phyloP scores from a whole-genome alignment of 495 filamentous ascomycete genomes.

The Sordaria brevicollis region DNA sequence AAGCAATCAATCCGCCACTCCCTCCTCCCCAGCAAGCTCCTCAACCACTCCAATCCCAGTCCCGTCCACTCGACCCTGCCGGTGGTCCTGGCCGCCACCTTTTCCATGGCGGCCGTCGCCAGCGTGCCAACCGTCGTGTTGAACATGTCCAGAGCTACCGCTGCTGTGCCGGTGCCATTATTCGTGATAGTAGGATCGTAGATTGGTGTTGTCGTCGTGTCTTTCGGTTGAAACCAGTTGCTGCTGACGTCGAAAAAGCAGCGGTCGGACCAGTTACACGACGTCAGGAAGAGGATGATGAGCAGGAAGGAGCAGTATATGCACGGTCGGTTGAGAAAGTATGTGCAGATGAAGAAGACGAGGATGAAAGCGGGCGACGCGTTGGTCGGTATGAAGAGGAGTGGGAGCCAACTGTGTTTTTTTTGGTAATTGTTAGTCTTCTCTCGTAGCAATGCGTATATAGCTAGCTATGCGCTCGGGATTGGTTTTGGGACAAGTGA shows the following conservation, averaged over 20 bases:
- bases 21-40: constrained; percentile 60
- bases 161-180: constrained; percentile 22
- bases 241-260: constrained; percentile 78
- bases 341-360: constrained; percentile 82
- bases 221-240: constrained; percentile 72
- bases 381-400: constrained; percentile 68
- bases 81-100: constrained; percentile 40
- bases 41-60: constrained; percentile 71
- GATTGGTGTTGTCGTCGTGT: constrained; percentile 5
- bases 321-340: constrained; percentile 82
- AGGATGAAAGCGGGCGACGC: constrained; percentile 79
- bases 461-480: not conserved
- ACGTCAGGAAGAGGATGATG: constrained; percentile 77
- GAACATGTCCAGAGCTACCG: constrained; percentile 46
- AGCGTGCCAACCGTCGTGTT: constrained; percentile 61
- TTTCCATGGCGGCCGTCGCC: constrained; percentile 55
- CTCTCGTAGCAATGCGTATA: not conserved
- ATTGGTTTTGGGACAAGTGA: not conserved
- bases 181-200: constrained; percentile 19
- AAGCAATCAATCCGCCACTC: constrained; percentile 81
- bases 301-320: constrained; percentile 86
- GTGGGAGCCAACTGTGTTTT: constrained; percentile 52
- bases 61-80: constrained; percentile 67
- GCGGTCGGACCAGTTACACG: constrained; percentile 82
- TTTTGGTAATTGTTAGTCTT: not conserved